Evolutionary conservation across 352 stramenopile genomes (phyloP), one percentile per base, ranked within the genome.

Genomic region (Phytophthora pisi): DNA sequence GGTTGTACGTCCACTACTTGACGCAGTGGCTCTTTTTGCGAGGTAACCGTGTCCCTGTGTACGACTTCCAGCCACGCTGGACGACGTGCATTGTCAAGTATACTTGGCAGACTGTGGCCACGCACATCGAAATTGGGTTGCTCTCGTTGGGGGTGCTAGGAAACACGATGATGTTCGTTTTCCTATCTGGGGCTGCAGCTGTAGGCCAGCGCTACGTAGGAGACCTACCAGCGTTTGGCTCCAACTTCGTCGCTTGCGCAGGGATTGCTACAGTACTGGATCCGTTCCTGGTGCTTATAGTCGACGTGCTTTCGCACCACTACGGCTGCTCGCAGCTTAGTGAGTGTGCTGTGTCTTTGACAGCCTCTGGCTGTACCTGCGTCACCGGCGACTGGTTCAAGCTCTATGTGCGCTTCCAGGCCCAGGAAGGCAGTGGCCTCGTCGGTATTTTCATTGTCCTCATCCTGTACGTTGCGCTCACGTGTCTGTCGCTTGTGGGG

Each of bases 331-430:
- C 54, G 26, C 60, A 70, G n/a, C 60, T 80, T 3, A 69, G 34
- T 11, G 69, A 79, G 16, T 92, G 82, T 57, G 57, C 66, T 4
- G 56, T 66, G 24, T 86, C 80, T 16, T 51, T 90, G 16, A 65
- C 81, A 36, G 67, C 80, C 43, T 61, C 68, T 30, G 54, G 51
- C 18, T 84, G 85, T 66, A 64, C 64, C 9, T 97, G 92, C 38
- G 82, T 88, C 18, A 83, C 93, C 24, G 91, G 90, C 34, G 91
- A 98, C 64, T 92, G 89, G 36, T 96, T 96, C 70, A 97, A 97
- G 67, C 73, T 97, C 24, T 97, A 93, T 70, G 69, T 79, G 20
- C 85, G 92, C 8, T 93, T 97, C 57, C 64, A 90, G 16, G 63
- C 60, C 0, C 72, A 87, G 16, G 88, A 97, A 56, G 85, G 84